Evolutionary conservation across 139 green algal genomes (phyloP).

Genomic region (Chlamydomonas incerta): DNA sequence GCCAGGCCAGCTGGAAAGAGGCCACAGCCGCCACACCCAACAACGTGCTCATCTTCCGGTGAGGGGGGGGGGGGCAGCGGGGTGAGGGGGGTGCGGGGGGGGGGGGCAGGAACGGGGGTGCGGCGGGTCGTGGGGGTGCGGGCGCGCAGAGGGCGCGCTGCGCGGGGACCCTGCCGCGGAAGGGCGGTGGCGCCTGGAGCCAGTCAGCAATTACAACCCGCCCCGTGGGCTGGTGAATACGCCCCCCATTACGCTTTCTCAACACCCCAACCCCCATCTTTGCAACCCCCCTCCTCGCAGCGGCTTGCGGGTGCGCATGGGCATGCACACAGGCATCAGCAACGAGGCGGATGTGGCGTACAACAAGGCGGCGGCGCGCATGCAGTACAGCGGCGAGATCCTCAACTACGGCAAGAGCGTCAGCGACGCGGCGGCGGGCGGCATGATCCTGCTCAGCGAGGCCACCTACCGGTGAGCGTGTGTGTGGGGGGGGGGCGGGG

Average conservation of each 20-base stretch:
- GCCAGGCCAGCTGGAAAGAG: conserved; percentile 43
- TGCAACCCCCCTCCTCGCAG: not conserved
- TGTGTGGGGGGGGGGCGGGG: not conserved
- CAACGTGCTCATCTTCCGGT: conserved; percentile 52
- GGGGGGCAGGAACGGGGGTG: too few relatives aligned
- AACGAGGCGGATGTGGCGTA: conserved; percentile 42
- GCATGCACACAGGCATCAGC: conserved; percentile 48
- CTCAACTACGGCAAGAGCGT: conserved; percentile 51
- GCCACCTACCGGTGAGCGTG: conserved; percentile 35
- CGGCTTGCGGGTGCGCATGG: conserved; percentile 60
- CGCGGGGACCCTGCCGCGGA: too few relatives aligned
- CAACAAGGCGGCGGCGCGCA: conserved; percentile 55
- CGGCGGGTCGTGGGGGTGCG: too few relatives aligned
- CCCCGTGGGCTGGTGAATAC: too few relatives aligned
- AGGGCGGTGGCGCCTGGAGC: too few relatives aligned
- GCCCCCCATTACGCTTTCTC: too few relatives aligned
- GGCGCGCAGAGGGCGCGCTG: too few relatives aligned
- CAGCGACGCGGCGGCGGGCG: conserved; percentile 49
- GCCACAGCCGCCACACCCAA: conserved; percentile 47
- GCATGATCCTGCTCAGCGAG: conserved; percentile 57
- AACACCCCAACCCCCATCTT: too few relatives aligned
- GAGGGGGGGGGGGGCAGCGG: not conserved
- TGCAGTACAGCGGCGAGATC: conserved; percentile 57
- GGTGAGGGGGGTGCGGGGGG: too few relatives aligned
- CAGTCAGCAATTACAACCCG: too few relatives aligned